Evolutionary conservation across 1,284 basidiomycete species (phyloP).

Genomic region (Trichosporon coremiiforme): DNA sequence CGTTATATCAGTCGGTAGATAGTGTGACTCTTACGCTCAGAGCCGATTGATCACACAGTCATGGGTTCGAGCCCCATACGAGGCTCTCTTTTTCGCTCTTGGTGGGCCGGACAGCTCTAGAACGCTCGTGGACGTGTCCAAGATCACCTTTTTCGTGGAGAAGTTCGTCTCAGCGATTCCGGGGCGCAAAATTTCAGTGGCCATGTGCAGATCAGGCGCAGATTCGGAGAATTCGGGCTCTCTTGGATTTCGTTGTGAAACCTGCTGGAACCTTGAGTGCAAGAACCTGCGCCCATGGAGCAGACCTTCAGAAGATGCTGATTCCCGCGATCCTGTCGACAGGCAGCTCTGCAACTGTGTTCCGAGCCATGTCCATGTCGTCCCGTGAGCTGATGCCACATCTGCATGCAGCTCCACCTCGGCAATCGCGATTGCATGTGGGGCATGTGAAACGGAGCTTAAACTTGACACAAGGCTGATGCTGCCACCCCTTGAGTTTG

Average conservation of each 20-base stretch:
- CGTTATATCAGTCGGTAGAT: too few species aligned
- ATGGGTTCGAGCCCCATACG: too few species aligned
- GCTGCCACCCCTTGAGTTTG: not conserved
- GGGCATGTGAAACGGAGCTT: not conserved
- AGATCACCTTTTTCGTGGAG: not conserved
- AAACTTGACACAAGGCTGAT: not conserved
- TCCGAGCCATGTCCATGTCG: too few species aligned
- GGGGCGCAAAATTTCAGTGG: too few species aligned
- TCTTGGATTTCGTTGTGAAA: not conserved
- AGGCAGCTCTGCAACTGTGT: not conserved
- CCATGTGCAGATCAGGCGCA: too few species aligned
- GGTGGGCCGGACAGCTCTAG: not conserved
- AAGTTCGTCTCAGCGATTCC: not conserved
- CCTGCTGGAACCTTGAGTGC: not conserved
- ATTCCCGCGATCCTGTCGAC: not conserved
- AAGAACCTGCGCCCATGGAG: not conserved
- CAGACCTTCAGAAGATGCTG: not conserved
- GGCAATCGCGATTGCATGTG: constrained; percentile 1
- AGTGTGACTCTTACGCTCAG: too few species aligned
- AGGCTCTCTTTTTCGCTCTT: constrained; percentile 7
- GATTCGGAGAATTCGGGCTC: not conserved
- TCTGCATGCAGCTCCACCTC: not conserved
- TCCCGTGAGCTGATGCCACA: constrained; percentile 5
- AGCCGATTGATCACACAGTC: too few species aligned
- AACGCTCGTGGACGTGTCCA: too few species aligned